These are phyloP conservation scores for Capsicum chinense DNA, from an alignment of 257 asterid species.

Conservation along the genomic window DNA sequence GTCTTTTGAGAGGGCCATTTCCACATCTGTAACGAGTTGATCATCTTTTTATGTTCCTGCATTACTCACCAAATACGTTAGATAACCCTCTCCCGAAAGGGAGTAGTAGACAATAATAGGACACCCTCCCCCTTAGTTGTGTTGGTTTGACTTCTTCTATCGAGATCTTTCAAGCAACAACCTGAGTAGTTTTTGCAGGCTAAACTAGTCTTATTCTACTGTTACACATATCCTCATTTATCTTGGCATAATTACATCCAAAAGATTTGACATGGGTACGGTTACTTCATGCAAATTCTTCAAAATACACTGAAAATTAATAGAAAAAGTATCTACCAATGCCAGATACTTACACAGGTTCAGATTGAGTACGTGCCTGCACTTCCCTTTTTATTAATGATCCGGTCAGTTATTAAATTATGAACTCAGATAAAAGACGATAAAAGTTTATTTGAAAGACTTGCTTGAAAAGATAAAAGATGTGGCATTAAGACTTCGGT, in stretches of 20 bases:
- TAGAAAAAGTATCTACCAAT: not conserved
- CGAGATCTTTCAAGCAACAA: not conserved
- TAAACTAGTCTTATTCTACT: not conserved
- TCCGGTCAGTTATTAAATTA: not conserved
- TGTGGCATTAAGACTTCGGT: not conserved
- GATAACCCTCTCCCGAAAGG: not conserved
- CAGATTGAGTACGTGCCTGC: not conserved
- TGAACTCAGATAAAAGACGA: not conserved
- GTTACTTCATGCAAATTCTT: not conserved
- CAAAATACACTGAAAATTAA: not conserved
- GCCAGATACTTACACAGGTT: not conserved
- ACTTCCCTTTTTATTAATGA: constrained; percentile 16
- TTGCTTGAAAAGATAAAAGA: not conserved
- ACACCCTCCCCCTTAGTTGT: not conserved
- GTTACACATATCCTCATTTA: not conserved
- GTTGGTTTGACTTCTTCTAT: not conserved
- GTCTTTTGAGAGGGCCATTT: too few species aligned
- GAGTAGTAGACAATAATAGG: not conserved
- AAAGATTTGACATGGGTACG: not conserved
- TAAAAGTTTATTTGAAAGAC: not conserved
- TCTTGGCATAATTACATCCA: not conserved
- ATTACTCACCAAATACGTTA: constrained; percentile 12
- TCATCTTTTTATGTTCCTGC: not conserved
- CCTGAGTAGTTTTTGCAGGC: not conserved
- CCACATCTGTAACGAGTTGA: not conserved